Evolutionary conservation across 257 asterid species (phyloP).

Genomic region (Misopates orontium): DNA sequence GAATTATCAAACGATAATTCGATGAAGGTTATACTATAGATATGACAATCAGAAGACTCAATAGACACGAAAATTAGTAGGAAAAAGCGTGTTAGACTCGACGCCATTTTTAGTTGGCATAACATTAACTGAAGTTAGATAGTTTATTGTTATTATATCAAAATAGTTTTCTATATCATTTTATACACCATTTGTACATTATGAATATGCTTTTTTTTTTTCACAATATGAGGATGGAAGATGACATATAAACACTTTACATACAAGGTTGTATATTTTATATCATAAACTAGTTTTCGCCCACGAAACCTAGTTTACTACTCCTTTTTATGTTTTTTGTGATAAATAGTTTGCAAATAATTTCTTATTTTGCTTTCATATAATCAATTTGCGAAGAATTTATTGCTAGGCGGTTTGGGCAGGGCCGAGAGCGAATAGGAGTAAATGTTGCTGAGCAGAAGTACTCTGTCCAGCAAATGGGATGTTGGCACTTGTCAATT

Average conservation of each 20-base stretch:
- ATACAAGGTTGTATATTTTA: background rate
- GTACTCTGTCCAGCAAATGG: constrained; percentile 9
- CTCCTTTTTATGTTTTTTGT: background rate
- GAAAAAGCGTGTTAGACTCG: no score
- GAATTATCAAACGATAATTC: no score
- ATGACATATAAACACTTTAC: background rate
- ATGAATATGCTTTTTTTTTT: no score
- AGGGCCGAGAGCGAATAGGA: background rate
- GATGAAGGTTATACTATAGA: no score
- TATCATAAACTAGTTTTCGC: background rate
- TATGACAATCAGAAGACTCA: no score
- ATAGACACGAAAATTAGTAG: no score
- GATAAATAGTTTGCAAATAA: background rate
- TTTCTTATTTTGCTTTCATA: no score
- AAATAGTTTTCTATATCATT: no score
- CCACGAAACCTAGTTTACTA: background rate
- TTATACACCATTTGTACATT: no score
- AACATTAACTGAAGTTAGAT: no score
- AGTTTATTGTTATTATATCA: no score
- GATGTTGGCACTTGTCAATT: constrained; percentile 30
- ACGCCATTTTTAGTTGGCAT: no score
- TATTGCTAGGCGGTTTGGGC: background rate
- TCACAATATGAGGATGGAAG: background rate
- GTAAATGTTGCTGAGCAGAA: constrained; percentile 14
- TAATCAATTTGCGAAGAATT: background rate